Base-by-base conservation (phyloP, 2,329 filamentous ascomycete species). In the Metarhizium rileyi region DNA sequence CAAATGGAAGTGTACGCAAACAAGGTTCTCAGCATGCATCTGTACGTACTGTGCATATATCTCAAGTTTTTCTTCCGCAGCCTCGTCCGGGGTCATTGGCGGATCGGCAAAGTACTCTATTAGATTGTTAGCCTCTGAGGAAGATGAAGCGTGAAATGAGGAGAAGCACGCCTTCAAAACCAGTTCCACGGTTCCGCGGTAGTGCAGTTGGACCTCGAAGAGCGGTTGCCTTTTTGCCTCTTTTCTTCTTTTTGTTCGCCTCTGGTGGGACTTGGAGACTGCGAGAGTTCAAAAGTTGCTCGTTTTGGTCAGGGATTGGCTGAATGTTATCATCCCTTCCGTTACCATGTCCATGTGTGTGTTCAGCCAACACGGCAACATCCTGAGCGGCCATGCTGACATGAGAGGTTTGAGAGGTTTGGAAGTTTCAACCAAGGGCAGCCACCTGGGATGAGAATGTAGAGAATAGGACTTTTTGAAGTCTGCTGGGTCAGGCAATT, bases 21-120 rank as follows among this genome's bases (percentile, higher is more conserved):
- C n/a, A 16, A 23, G 16, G 28, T 5, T 16, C 27, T 9, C 3
- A 7, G 9, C 20, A 9, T 12, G 26, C 4, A 9, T 43, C 10
- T 3, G 68, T 14, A 18, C 81, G 63, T 70, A 86, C 72, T 69
- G 63, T 55, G 80, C 64, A 61, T 95, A 98, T 23, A 93, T 69
- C 12, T 77, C 72, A 20, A 75, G 60, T 38, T 60, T 69, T 60
- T 95, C 87, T 46, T 84, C 75, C 3, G 75, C 67, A 45, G 79
- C 75, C 60, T 95, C 83, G 0, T 73, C 74, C 0, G 84, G 81
- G 0, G 85, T 90, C 53, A 94, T 69, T 0, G 90, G 90, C 1
- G 83, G 76, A 64, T 97, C 91, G 12, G 86, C 82, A 62, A 80
- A 93, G 64, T 81, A 88, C 53, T 90, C 84, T 78, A 50, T 20